Evolutionary conservation across 495 filamentous ascomycete species (phyloP).

Genomic region (Penicillium atrosanguineum): DNA sequence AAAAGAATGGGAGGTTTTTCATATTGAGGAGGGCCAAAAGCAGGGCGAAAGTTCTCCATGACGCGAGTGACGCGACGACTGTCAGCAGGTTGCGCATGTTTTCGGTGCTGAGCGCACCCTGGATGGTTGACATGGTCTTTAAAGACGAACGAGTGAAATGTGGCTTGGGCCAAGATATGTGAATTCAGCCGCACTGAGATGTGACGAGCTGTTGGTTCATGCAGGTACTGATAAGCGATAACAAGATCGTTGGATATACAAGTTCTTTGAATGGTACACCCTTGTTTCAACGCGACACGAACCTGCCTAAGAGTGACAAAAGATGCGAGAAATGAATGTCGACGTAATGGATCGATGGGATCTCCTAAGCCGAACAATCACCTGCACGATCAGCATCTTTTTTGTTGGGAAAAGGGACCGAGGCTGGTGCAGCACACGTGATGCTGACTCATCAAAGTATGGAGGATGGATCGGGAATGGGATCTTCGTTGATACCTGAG

Average conservation of each 20-base stretch:
- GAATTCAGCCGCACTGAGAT: background rate
- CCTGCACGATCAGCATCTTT: constrained; percentile 1
- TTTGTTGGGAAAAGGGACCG: constrained; percentile 15
- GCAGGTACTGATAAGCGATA: constrained; percentile 4
- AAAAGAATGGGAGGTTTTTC: constrained; percentile 59
- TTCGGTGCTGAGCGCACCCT: constrained; percentile 17
- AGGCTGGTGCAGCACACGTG: constrained; percentile 12
- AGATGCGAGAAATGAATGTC: background rate
- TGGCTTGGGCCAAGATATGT: background rate
- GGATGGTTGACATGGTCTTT: constrained; percentile 1
- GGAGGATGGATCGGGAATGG: background rate
- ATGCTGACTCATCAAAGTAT: constrained; percentile 8
- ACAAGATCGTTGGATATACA: constrained; percentile 4
- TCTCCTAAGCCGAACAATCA: constrained; percentile 6
- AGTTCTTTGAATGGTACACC: background rate
- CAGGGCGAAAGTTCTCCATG: constrained; percentile 55
- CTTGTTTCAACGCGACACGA: background rate
- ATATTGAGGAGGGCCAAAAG: constrained; percentile 56
- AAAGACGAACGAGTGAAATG: background rate
- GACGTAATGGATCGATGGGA: background rate
- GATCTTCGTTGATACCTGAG: background rate
- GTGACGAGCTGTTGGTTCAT: background rate
- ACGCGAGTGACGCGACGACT: constrained; percentile 25
- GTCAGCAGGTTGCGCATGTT: constrained; percentile 24
- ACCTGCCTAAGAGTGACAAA: constrained; percentile 2